Base-by-base conservation (phyloP, 495 filamentous ascomycete genomes). In the Xylaria cubensis region DNA sequence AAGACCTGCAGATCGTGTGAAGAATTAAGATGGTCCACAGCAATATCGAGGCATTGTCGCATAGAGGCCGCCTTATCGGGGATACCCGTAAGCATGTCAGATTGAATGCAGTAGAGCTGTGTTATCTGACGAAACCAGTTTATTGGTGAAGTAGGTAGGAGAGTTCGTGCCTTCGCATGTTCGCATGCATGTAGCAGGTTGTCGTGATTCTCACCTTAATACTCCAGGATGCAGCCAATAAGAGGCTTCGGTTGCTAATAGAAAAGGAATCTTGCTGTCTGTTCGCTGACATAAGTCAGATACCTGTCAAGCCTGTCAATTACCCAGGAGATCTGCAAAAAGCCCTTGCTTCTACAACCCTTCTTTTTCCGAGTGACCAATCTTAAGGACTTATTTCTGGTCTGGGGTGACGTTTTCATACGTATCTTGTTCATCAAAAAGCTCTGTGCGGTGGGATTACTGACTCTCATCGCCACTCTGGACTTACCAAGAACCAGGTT, bases 331-430 rank as follows among this genome's bases (percentile, higher is more conserved):
- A 34, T 58, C 55, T 58, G 55, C 26, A 3, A 34, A 34, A 32
- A 32, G 13, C 2, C 26, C 26, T 58, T 17, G 12, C 26, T 34
- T 17, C 10, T 19, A 17, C 12, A 3, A 29, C 26, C 10, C 55
- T 58, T 17, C 15, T 51, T 51, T 24, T n/a, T 51, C 58, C 34
- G 58, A 61, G 58, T 29, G 32, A 61, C 58, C 58, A 34, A 61
- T 41, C 34, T 32, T 3, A 12, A 61, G 7, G 15, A 2, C 58
- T 9, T 2, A 10, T 19, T 32, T 4, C 46, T 42, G 8, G 8
- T 9, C 17, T 5, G 3, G 13, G 13, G n/a, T 13, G 42, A 12
- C 32, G 61, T 29, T 32, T 32, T 46, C 41, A 42, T 63, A 34
- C 29, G 15, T 9, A 19, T 26, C 39, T 64, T 13, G 61, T 64